Base-by-base conservation (phyloP, 495 filamentous ascomycete genomes). In the Lophium mytilinum region DNA sequence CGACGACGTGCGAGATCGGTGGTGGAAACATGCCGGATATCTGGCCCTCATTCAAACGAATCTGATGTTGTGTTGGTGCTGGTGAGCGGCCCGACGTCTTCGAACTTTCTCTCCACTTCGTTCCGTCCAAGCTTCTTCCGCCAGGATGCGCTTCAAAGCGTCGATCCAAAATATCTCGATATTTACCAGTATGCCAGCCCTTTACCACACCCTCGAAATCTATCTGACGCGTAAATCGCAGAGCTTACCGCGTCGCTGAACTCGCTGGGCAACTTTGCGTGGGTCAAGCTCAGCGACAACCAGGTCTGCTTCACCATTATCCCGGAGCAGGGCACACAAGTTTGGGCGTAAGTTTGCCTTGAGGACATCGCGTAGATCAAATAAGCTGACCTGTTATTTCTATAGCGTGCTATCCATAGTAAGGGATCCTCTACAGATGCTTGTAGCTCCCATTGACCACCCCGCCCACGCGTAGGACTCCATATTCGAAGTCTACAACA, bases 221-320 rank as follows among this genome's bases (percentile, higher is more conserved):
- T 18, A 18, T 24, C 37, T 57, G 18, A 58, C 18, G 35, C 19
- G 21, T 15, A 4, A 10, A 10, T 14, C 18, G 9, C 63, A 96
- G 91, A 94, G 71, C 77, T 98, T 57, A 84, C 83, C 3, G 86
- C 87, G 8, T 95, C 91, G 4, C 78, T 97, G 53, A 83, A 83
- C 49, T 90, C 90, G 7, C 76, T 97, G 36, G 90, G 91, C 54
- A 92, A 93, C 69, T 81, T 94, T 61, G 93, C 90, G 40, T 97
- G 94, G 93, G 78, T 97, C 47, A 87, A 89, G 43, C 83, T 98
- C 24, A 87, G 91, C 71, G 77, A 88, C 69, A 83, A 91, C 50
- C 82, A 84, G 18, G 80, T 95, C 55, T 90, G 89, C 62, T 95
- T 98, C 75, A 96, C 94, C 54, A 86, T 95, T 67, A 90, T 96